Conservation (phyloP, 2,329 filamentous ascomycete species). For the Penicillium sp. region DNA sequence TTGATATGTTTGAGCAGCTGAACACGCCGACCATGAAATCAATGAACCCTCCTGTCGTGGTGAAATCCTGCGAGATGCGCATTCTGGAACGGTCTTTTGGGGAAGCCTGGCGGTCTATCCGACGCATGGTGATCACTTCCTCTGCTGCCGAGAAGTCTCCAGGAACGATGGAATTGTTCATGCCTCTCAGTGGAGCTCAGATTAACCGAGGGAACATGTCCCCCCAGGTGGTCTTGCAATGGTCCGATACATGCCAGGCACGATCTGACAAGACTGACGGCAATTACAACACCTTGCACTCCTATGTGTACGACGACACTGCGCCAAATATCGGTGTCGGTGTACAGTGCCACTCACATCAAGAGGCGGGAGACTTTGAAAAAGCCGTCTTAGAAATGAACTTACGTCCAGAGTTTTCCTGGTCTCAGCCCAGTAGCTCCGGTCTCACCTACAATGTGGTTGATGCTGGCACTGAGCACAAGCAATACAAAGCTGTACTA, state of each 20-base stretch:
- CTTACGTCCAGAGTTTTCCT: constrained; percentile 25
- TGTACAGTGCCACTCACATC: constrained; percentile 26
- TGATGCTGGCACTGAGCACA: constrained; percentile 29
- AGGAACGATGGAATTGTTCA: constrained; percentile 30
- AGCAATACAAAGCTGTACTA: constrained; percentile 33
- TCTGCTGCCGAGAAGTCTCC: constrained; percentile 29
- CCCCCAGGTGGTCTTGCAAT: constrained; percentile 29
- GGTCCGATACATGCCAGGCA: constrained; percentile 35
- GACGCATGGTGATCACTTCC: constrained; percentile 34
- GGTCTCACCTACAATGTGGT: constrained; percentile 31
- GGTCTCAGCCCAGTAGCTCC: constrained; percentile 25
- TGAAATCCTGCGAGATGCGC: constrained; percentile 33
- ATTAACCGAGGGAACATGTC: constrained; percentile 25
- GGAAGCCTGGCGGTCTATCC: constrained; percentile 32
- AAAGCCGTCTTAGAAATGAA: constrained; percentile 26
- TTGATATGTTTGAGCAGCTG: constrained; percentile 32
- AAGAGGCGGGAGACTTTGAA: constrained; percentile 30
- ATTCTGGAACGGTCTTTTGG: constrained; percentile 32
- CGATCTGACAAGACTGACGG: constrained; percentile 30
- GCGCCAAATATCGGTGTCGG: constrained; percentile 32
- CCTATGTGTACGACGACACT: constrained; percentile 33
- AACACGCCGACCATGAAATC: constrained; percentile 33
- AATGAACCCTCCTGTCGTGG: constrained; percentile 26
- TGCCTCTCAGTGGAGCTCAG: constrained; percentile 33
- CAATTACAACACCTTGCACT: constrained; percentile 31